Percentiles rank a stretch among this genome's conserved stretches.
Conservation (phyloP, 2,329 filamentous ascomycete genomes). For the Apiospora phragmitis region DNA sequence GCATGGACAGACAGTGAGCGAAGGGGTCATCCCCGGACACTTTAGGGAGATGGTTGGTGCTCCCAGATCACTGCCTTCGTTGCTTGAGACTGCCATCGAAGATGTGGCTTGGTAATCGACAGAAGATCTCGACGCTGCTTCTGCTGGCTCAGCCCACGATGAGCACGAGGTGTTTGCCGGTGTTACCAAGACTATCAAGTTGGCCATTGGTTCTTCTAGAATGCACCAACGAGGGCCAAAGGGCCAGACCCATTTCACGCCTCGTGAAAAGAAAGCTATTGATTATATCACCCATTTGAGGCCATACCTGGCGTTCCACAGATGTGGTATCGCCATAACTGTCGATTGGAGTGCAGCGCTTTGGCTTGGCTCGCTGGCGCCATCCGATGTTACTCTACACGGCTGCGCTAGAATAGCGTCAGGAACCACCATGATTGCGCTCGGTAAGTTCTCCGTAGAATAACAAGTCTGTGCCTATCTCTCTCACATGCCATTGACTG, state of each 20-base stretch:
- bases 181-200: background rate
- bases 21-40: background rate
- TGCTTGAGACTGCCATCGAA: background rate
- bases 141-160: background rate
- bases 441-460: background rate
- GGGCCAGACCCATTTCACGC: background rate
- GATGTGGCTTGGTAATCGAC: too few species aligned
- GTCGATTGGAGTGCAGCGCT: background rate
- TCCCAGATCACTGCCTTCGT: background rate
- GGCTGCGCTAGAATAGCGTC: background rate
- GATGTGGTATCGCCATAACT: background rate
- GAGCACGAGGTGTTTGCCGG: background rate
- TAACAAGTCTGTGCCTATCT: background rate
- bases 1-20: too few species aligned
- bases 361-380: background rate
- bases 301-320: background rate
- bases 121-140: too few species aligned
- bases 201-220: background rate
- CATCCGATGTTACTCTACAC: background rate
- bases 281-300: background rate
- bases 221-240: background rate
- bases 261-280: background rate
- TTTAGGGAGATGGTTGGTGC: background rate
- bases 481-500: background rate
- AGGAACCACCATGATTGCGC: background rate